These are phyloP conservation scores for Grifola frondosa DNA, from an alignment of 1,284 basidiomycete genomes.

Conservation along the genomic window DNA sequence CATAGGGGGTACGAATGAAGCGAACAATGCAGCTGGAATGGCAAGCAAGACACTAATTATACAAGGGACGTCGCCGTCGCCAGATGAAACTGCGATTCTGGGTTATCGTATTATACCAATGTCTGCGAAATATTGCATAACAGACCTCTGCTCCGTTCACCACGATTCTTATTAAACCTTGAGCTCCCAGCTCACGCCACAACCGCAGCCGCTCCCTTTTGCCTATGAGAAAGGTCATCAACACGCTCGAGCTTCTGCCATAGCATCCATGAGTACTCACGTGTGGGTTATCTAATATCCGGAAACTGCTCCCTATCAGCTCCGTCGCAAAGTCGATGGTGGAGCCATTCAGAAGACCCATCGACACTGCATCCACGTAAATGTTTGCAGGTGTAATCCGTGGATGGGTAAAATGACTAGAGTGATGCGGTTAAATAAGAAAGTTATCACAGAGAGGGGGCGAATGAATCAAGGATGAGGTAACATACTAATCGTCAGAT, in stretches of 20 bases:
- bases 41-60: too few relatives aligned
- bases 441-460: constrained; percentile 1
- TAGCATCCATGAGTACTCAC: constrained; percentile 10
- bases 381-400: constrained; percentile 69
- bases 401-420: constrained; percentile 67
- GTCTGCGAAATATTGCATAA: too few relatives aligned
- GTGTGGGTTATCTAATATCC: constrained; percentile 79
- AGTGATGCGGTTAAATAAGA: too few relatives aligned
- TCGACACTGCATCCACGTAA: constrained; percentile 79
- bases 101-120: too few relatives aligned
- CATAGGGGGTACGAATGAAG: too few relatives aligned
- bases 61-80: too few relatives aligned
- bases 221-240: constrained; percentile 34
- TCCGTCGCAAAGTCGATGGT: constrained; percentile 90
- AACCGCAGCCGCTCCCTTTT: constrained; percentile 84
- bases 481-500: constrained; percentile 78
- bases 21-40: too few relatives aligned
- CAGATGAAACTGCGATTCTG: too few relatives aligned
- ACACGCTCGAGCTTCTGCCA: not conserved
- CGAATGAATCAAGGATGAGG: constrained; percentile 4
- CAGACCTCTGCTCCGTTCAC: too few relatives aligned
- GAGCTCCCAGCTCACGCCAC: constrained; percentile 89
- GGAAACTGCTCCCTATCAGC: constrained; percentile 86
- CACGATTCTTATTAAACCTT: too few relatives aligned
- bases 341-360: constrained; percentile 78